phyloP scores from a whole-genome alignment of 2,329 filamentous ascomycete species.

The Lomentospora prolificans region DNA sequence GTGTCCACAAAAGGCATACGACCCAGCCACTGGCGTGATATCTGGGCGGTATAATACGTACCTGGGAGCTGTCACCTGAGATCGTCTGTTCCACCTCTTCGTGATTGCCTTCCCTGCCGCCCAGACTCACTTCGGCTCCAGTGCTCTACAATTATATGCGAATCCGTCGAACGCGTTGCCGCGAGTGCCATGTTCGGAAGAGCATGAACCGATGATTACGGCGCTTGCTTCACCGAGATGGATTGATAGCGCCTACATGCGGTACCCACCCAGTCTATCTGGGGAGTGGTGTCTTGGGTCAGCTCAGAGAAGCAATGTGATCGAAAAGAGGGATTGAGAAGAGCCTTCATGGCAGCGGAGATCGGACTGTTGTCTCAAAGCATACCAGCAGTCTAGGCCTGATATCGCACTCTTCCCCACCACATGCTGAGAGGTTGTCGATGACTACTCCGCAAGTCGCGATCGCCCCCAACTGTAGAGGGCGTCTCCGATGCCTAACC shows the following conservation, averaged over 20 bases:
- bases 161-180: not conserved
- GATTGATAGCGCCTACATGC: not conserved
- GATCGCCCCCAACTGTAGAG: not conserved
- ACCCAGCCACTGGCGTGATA: not conserved
- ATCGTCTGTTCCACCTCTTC: too few species aligned
- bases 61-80: not conserved
- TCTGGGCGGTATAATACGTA: not conserved
- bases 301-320: not conserved
- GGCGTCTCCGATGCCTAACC: not conserved
- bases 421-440: not conserved
- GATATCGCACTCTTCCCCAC: not conserved
- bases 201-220: not conserved
- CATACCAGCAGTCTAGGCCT: not conserved
- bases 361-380: not conserved
- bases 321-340: not conserved
- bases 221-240: not conserved
- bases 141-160: not conserved
- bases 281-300: not conserved
- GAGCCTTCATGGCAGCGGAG: too few species aligned
- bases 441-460: not conserved
- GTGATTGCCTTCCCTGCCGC: too few species aligned
- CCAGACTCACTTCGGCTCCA: not conserved
- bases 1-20: not conserved
- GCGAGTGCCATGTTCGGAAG: not conserved
- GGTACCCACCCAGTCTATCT: not conserved